Evolutionary conservation across 805 yeast genomes (phyloP).

Genomic region (Hemisphaericaspora nanyangensis): DNA sequence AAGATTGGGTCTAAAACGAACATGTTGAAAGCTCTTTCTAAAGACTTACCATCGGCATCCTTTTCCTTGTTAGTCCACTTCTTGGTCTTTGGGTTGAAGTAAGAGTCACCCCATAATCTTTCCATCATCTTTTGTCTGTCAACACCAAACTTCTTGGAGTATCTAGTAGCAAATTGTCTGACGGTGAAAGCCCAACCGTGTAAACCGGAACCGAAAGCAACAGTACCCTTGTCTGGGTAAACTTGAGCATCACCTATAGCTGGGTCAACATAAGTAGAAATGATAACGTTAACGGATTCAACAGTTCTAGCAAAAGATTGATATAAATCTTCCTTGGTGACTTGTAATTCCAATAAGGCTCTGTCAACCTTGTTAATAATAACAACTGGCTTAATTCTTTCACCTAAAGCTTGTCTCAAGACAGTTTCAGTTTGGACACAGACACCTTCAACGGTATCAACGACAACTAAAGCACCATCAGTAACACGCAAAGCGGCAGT

Average conservation of each 20-base stretch:
- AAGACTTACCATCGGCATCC: slow-evolving; percentile 91
- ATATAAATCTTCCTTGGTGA: slow-evolving; percentile 97
- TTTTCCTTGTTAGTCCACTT: slow-evolving; percentile 96
- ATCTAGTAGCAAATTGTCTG: slow-evolving; percentile 97
- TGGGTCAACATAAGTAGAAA: slow-evolving; percentile 90
- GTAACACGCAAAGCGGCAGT: slow-evolving; percentile 99
- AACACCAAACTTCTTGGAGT: slow-evolving; percentile 99
- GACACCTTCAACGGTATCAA: slow-evolving; percentile 99
- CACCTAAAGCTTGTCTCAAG: slow-evolving; percentile 97
- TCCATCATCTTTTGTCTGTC: slow-evolving; percentile 97
- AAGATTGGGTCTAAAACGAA: slow-evolving; percentile 98
- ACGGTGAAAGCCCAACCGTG: slow-evolving; percentile 99
- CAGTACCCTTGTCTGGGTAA: slow-evolving; percentile 98
- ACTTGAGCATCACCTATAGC: slow-evolving; percentile 95
- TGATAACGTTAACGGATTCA: slow-evolving; percentile 98
- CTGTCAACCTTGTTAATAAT: slow-evolving; percentile 99
- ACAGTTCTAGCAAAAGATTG: slow-evolving; percentile 98
- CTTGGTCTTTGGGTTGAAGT: slow-evolving; percentile 99
- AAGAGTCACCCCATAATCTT: slow-evolving; percentile 99
- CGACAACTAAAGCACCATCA: slow-evolving; percentile 99
- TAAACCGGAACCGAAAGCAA: slow-evolving; percentile 99
- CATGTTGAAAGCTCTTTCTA: slow-evolving; percentile 99
- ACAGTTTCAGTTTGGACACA: slow-evolving; percentile 99
- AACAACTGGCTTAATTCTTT: slow-evolving; percentile 98
- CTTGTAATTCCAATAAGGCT: slow-evolving; percentile 98